phyloP scores from a whole-genome alignment of 108 stramenopile genomes.

The Skeletonema menzelii region DNA sequence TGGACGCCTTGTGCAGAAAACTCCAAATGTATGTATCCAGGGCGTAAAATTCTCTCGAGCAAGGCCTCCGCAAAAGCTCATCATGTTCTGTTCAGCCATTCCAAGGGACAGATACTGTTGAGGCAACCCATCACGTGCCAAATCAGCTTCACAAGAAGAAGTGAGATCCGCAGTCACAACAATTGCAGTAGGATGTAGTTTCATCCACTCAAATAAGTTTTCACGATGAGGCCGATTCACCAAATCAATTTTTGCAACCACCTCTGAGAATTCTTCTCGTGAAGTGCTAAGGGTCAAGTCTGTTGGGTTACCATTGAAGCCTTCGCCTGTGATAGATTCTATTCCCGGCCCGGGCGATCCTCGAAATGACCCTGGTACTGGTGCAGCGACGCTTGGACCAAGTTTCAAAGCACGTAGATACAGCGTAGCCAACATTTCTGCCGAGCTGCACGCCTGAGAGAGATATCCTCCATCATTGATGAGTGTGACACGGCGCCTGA shows the following conservation, averaged over 20 bases:
- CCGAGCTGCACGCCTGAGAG: constrained; percentile 20
- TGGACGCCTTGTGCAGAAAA: constrained; percentile 26
- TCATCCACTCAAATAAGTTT: constrained; percentile 12
- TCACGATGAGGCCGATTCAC: constrained; percentile 20
- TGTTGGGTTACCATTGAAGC: constrained; percentile 22
- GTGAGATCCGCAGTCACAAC: constrained; percentile 32
- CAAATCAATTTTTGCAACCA: background rate
- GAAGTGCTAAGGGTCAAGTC: constrained; percentile 3
- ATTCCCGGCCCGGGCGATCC: background rate
- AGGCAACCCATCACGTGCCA: constrained; percentile 18
- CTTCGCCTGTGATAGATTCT: constrained; percentile 17
- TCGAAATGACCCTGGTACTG: constrained; percentile 15
- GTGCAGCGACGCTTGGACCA: constrained; percentile 16
- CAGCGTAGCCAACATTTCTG: constrained; percentile 18
- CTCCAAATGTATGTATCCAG: constrained; percentile 27
- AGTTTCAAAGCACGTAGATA: constrained; percentile 17
- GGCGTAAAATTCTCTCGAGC: constrained; percentile 22
- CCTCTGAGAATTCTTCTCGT: background rate
- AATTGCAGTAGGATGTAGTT: constrained; percentile 7
- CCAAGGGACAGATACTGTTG: constrained; percentile 20
- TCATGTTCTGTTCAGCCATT: constrained; percentile 35
- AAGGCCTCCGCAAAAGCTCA: constrained; percentile 27
- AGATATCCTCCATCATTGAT: constrained; percentile 30
- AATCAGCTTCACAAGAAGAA: constrained; percentile 30
- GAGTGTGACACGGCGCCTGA: constrained; percentile 20